Base-by-base conservation (phyloP, 768 basidiomycete genomes). In the Symmetrospora coprosmae region DNA sequence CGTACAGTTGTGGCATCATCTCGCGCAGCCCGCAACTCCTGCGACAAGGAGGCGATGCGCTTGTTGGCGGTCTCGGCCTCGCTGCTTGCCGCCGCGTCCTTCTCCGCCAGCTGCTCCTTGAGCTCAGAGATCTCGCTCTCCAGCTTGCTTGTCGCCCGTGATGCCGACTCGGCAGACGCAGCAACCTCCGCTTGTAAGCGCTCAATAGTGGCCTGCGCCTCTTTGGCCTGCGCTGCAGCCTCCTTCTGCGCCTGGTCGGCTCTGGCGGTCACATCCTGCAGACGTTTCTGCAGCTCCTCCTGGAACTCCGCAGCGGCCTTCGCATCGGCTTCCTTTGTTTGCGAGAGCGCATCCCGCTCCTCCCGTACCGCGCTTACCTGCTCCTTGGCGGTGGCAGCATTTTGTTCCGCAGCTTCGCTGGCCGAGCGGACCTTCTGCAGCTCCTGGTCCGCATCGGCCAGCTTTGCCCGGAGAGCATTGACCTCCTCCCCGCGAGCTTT, bases 401-500 rank as follows among this genome's bases (percentile, higher is more conserved):
- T 16, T 23, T 30, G 13, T 35, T 50, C 19, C 23, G 49, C 6
- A 16, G 33, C 49, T 50, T 31, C 49, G 27, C 49, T 33, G 23
- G 30, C 30, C 13, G 25, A 17, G 2, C 40, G 39, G 2, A 56
- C 25, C 8, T 25, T 39, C 30, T 38, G 27, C 14, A 56, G 25
- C 9, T 43, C 21, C 2, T 19, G 17, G 31, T 56, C 40, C 17
- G 40, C 25, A n/a, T 45, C 21, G 25, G 38, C 35, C 2, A 56
- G 27, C 53, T 56, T 41, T n/a, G 39, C 17, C 11, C 40, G 53
- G 11, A 56, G 27, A 16, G 6, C 33, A 4, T 21, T 17, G 19
- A 56, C 28, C 31, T 41, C 53, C 40, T 41, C 27, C 21, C 28
- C 53, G 11, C 40, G 39, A 5, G 38, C 45, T 33, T 59, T 59